Conservation (phyloP, 192 early-diverging fungal species). For the Umbelopsis sp. region DNA sequence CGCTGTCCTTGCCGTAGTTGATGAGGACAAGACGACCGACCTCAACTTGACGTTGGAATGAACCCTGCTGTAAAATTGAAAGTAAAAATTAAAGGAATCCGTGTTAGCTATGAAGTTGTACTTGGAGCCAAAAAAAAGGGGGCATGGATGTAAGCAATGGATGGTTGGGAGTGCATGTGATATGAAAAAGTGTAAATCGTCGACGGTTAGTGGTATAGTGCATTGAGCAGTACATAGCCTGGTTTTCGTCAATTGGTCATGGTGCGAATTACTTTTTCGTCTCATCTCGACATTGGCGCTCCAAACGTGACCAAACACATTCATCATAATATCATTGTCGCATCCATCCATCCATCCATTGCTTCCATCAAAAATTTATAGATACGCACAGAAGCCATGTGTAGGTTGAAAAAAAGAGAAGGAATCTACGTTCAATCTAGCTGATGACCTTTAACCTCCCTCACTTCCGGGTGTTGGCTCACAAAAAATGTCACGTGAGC, state of each 20-base stretch:
- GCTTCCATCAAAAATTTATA: neutral
- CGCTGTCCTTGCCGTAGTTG: slow-evolving; percentile 91
- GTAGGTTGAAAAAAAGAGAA: slow-evolving; percentile 14
- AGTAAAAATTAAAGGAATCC: no score
- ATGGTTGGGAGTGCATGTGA: neutral
- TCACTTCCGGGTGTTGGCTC: neutral
- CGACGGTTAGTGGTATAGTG: neutral
- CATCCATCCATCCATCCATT: slow-evolving; percentile 28
- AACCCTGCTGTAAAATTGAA: slow-evolving; percentile 41
- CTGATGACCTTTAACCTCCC: neutral
- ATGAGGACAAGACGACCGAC: slow-evolving; percentile 98
- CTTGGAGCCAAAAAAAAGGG: neutral
- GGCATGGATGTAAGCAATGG: neutral
- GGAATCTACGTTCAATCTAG: neutral
- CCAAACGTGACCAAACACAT: neutral
- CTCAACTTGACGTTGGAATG: slow-evolving; percentile 93
- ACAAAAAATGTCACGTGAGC: slow-evolving; percentile 1
- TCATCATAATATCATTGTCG: neutral
- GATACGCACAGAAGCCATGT: slow-evolving; percentile 19
- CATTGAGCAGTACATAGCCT: neutral
- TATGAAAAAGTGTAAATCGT: no score
- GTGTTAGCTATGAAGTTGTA: neutral
- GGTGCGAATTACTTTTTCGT: neutral
- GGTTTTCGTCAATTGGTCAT: neutral
- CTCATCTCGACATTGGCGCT: neutral